A percentile compares a stretch with the other conserved stretches of the same genome.
Evolutionary conservation across 805 yeast species (phyloP).

Genomic region (Zygoascus biomembranicola): DNA sequence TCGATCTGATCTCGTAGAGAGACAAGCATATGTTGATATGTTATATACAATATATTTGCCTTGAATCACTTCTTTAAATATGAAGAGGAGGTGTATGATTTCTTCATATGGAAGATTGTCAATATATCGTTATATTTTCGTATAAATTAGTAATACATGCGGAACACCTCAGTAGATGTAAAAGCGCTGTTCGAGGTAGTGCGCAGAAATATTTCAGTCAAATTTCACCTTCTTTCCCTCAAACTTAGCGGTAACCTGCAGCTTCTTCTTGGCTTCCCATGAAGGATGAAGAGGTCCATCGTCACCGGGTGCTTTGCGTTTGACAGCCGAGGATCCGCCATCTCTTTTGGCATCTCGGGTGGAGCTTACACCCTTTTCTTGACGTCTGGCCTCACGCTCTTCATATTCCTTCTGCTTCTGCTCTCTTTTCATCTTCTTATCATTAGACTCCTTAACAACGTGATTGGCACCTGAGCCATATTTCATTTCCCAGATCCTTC

Average conservation of each 20-base stretch:
- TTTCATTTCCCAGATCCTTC: constrained; percentile 91
- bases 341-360: constrained; percentile 9
- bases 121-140: too few relatives aligned
- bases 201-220: too few relatives aligned
- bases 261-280: constrained; percentile 84
- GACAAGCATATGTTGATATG: too few relatives aligned
- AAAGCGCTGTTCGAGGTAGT: too few relatives aligned
- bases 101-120: too few relatives aligned
- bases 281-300: constrained; percentile 75
- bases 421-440: constrained; percentile 47
- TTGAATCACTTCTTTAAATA: too few relatives aligned
- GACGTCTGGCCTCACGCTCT: constrained; percentile 37
- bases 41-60: too few relatives aligned
- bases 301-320: constrained; percentile 6
- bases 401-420: constrained; percentile 58
- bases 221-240: constrained; percentile 80
- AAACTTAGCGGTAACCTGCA: constrained; percentile 62
- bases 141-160: too few relatives aligned
- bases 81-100: too few relatives aligned
- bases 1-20: too few relatives aligned
- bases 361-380: constrained; percentile 7
- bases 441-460: constrained; percentile 54
- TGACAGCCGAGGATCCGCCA: not conserved
- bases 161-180: too few relatives aligned
- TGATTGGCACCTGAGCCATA: constrained; percentile 82